A percentile compares a stretch with the other conserved stretches of the same genome.
Evolutionary conservation across 2,329 filamentous ascomycete species (phyloP).

Genomic region (Diplodia seriata): DNA sequence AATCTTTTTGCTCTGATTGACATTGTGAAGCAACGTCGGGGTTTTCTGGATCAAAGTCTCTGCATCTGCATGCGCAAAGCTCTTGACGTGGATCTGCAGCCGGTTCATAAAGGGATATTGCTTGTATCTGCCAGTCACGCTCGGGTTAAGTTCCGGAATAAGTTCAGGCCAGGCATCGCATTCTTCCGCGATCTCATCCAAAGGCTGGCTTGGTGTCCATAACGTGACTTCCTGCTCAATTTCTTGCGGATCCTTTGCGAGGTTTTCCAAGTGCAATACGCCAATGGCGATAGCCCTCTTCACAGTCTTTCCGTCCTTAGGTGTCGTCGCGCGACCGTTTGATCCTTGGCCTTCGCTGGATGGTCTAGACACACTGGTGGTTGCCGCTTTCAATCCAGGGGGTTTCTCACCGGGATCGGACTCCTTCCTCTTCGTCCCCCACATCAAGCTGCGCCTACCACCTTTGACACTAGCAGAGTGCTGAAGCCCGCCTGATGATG

Average conservation of each 20-base stretch:
- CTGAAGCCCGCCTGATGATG: constrained; percentile 39
- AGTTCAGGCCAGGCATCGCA: constrained; percentile 75
- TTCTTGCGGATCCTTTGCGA: constrained; percentile 75
- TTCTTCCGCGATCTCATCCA: constrained; percentile 52
- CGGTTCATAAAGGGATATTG: constrained; percentile 76
- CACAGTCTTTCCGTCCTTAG: constrained; percentile 57
- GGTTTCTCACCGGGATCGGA: constrained; percentile 39
- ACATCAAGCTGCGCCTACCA: constrained; percentile 66
- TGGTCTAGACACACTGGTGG: constrained; percentile 19
- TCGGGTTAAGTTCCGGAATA: constrained; percentile 75
- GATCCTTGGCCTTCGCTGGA: constrained; percentile 26
- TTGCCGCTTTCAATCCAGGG: constrained; percentile 14
- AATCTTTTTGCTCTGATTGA: constrained; percentile 84
- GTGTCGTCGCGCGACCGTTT: constrained; percentile 37
- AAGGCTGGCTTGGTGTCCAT: constrained; percentile 67
- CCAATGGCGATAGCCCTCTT: constrained; percentile 79
- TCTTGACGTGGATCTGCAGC: constrained; percentile 78
- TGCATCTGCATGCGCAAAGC: constrained; percentile 79
- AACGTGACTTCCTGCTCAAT: constrained; percentile 77
- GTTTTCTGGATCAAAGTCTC: constrained; percentile 83
- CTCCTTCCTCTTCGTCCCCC: constrained; percentile 61
- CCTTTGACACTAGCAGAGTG: constrained; percentile 49
- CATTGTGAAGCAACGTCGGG: constrained; percentile 82
- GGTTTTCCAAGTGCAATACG: constrained; percentile 74
- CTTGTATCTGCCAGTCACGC: constrained; percentile 74